Base-by-base conservation (phyloP, 495 filamentous ascomycete genomes). In the Jackrogersella minutella region DNA sequence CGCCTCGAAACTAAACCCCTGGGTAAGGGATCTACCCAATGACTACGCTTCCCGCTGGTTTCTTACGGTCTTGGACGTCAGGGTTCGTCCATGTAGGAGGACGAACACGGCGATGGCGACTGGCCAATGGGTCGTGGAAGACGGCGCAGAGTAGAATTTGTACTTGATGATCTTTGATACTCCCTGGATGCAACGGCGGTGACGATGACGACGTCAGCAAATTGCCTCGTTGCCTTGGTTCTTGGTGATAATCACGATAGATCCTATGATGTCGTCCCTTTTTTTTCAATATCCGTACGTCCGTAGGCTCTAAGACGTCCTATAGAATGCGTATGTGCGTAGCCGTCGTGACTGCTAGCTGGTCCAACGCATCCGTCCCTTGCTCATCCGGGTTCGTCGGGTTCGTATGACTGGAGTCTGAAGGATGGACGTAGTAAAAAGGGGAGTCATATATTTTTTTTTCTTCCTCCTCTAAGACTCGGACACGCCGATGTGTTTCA, bases 51-150 rank as follows among this genome's bases (percentile, higher is more conserved):
- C n/a, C 34, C 28, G 22, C 7, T 28, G 31, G 14, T 3, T 17
- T 37, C 44, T 55, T 24, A 51, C 36, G 54, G 39, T 39, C 21
- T 33, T 62, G 17, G 17, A 13, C 54, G 31, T 60, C 64, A 57
- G 34, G 51, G 43, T 61, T 28, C 43, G 57, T 56, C 57, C 56
- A 17, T 59, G 55, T 37, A 66, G 34, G 3, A 21, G 3, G 51
- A 43, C 57, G 50, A 43, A 44, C 51, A 47, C 41, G 36, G 40
- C 31, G 33, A 14, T 50, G 43, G 21, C 8, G 7, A 11, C 9
- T 6, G 33, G 33, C 56, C 50, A 66, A 61, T 66, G 6, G 41
- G 30, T 21, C 31, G 37, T 3, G 30, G 31, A 21, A 53, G 10
- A 24, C 26, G 8, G 40, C 21, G 11, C 16, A 22, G 40, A 47